Percentiles rank a stretch among this genome's conserved stretches.
Conservation (phyloP, 2,329 filamentous ascomycete species). For the Pseudodiploospora longispora region DNA sequence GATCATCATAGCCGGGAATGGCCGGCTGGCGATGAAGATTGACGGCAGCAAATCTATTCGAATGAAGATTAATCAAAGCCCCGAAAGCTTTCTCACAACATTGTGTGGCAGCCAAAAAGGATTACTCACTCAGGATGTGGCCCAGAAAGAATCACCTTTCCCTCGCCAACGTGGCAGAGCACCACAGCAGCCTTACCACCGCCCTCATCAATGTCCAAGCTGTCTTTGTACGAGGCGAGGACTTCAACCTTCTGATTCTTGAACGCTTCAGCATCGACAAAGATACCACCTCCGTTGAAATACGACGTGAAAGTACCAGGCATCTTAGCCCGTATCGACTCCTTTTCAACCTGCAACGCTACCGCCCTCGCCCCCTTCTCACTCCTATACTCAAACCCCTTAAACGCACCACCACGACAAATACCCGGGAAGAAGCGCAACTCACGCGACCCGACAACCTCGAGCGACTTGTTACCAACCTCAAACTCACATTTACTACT, state of each 20-base stretch:
- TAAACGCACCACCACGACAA: slow-evolving; percentile 79
- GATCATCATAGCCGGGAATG: slow-evolving; percentile 58
- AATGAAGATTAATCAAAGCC: not conserved
- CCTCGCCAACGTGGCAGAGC: slow-evolving; percentile 74
- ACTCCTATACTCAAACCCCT: slow-evolving; percentile 83
- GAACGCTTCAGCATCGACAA: slow-evolving; percentile 66
- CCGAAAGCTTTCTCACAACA: too few relatives aligned
- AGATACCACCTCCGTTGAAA: slow-evolving; percentile 91
- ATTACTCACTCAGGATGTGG: slow-evolving; percentile 75
- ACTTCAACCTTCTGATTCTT: slow-evolving; percentile 63
- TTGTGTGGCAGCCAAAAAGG: not conserved
- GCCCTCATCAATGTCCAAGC: slow-evolving; percentile 69
- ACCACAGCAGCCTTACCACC: slow-evolving; percentile 70
- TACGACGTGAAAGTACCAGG: slow-evolving; percentile 65
- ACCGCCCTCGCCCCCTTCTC: slow-evolving; percentile 75
- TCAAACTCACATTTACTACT: slow-evolving; percentile 81
- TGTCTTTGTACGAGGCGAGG: slow-evolving; percentile 69
- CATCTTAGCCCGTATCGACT: slow-evolving; percentile 46
- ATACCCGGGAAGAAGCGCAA: slow-evolving; percentile 80
- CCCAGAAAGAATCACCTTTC: slow-evolving; percentile 71
- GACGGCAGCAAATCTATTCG: slow-evolving; percentile 66
- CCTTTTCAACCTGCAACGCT: slow-evolving; percentile 55
- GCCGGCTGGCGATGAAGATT: slow-evolving; percentile 65
- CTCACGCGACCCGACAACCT: slow-evolving; percentile 80
- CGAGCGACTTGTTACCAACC: slow-evolving; percentile 66